Base-by-base conservation (phyloP, 1,284 basidiomycete species). In the Coniferiporia sulphurascens region DNA sequence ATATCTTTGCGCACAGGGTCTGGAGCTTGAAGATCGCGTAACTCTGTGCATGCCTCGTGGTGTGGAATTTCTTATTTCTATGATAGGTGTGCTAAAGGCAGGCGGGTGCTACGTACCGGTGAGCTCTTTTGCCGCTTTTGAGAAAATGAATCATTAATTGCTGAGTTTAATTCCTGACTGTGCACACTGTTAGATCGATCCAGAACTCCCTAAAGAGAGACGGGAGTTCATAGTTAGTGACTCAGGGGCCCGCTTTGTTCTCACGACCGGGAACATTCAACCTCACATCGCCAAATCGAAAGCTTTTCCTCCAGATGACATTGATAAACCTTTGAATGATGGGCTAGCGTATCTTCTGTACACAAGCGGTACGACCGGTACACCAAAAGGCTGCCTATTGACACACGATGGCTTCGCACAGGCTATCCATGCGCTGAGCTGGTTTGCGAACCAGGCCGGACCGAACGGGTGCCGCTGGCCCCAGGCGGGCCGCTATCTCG, bases 51-150 rank as follows among this genome's bases (percentile, higher is more conserved):
- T 79, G 70, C 66, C 73, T 53, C 74, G 80, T 17, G 71, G 79
- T 51, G 63, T 76, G 21, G 62, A 71, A 55, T 83, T 79, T 62
- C 76, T 82, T 51, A 65, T 76, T 21, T 72, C 74, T 8, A 71
- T 80, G 61, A 72, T 80, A 49, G 81, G 77, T 8, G 74, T 82
- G 38, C 72, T 80, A 60, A 78, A 76, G 51, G 76, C 79, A 38
- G 81, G 82, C 43, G 80, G 75, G 43, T 82, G 80, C 55, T 83
- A 83, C 66, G 80, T 82, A 52, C 78, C 80, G 27, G 80, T 82
- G 52, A 55, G 74, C 38, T 36, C 22, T 57, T 49, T 46, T 3
- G 17, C 35, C 17, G 17, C 58, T 38, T 36, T 49, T 4, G 63
- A 35, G 5, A 15, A 49, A 15, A 48, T 44, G 27, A 5, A 2